Percentiles rank a stretch among this genome's conserved stretches.
phyloP scores from a whole-genome alignment of 1,284 basidiomycete genomes.

The Ganoderma lingzhi region DNA sequence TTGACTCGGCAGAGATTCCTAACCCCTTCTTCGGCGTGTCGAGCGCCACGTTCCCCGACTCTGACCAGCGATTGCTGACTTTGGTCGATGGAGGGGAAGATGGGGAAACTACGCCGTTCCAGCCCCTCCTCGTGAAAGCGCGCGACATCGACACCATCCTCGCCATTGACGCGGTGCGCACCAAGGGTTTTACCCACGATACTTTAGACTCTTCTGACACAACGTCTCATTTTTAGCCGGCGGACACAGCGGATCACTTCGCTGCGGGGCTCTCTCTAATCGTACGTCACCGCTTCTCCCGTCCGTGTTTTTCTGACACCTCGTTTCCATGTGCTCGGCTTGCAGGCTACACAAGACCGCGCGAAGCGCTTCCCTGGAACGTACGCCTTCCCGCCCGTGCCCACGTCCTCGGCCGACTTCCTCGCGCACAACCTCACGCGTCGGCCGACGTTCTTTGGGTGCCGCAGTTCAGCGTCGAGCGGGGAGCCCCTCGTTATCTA shows the following conservation, averaged over 20 bases:
- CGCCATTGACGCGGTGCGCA: slow-evolving; percentile 30
- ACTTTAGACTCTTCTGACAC: neutral
- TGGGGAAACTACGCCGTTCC: slow-evolving; percentile 29
- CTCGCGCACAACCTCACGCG: slow-evolving; percentile 44
- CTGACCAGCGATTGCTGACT: slow-evolving; percentile 43
- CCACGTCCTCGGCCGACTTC: slow-evolving; percentile 42
- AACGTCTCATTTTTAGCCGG: neutral
- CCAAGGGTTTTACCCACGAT: neutral
- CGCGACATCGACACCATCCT: slow-evolving; percentile 32
- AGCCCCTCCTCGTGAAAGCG: slow-evolving; percentile 32
- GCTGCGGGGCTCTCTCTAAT: slow-evolving; percentile 51
- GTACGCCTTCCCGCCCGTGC: slow-evolving; percentile 54
- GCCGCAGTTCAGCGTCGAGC: slow-evolving; percentile 37
- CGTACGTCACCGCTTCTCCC: slow-evolving; percentile 39
- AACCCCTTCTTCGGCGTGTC: slow-evolving; percentile 55
- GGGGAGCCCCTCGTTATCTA: slow-evolving; percentile 40
- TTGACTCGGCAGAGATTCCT: slow-evolving; percentile 40
- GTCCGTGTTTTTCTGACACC: neutral
- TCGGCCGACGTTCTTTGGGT: slow-evolving; percentile 57
- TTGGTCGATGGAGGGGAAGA: slow-evolving; percentile 43
- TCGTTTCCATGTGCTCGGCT: neutral
- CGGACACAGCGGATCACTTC: slow-evolving; percentile 44
- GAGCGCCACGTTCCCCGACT: slow-evolving; percentile 46
- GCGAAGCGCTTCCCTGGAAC: slow-evolving; percentile 44
- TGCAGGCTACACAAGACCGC: slow-evolving; percentile 50